Evolutionary conservation across 2,329 filamentous ascomycete genomes (phyloP).

Genomic region (Exophiala bonariae): DNA sequence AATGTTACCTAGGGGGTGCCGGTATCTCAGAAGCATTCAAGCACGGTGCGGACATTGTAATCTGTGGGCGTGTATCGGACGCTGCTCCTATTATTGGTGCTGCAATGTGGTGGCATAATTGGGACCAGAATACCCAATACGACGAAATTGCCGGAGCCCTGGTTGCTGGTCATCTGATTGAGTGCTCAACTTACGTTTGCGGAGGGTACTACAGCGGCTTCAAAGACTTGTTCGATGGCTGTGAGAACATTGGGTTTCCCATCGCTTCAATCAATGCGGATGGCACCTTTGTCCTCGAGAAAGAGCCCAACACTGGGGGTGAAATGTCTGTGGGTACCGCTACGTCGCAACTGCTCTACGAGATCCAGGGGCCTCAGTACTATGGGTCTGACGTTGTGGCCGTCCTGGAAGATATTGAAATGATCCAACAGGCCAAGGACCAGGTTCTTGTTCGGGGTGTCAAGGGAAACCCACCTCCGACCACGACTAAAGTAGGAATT

Average conservation of each 20-base stretch:
- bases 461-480: slow-evolving; percentile 41
- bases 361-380: slow-evolving; percentile 47
- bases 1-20: slow-evolving; percentile 32
- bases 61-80: slow-evolving; percentile 45
- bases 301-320: slow-evolving; percentile 23
- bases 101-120: slow-evolving; percentile 56
- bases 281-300: slow-evolving; percentile 24
- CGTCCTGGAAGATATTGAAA: slow-evolving; percentile 40
- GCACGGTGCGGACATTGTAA: slow-evolving; percentile 40
- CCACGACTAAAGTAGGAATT: slow-evolving; percentile 47
- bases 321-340: slow-evolving; percentile 24
- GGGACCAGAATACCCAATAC: slow-evolving; percentile 44
- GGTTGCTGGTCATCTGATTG: slow-evolving; percentile 53
- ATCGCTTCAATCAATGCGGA: slow-evolving; percentile 27
- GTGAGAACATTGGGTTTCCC: slow-evolving; percentile 27
- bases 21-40: slow-evolving; percentile 36
- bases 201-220: slow-evolving; percentile 57
- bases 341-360: slow-evolving; percentile 31
- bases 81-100: slow-evolving; percentile 56
- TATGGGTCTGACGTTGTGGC: slow-evolving; percentile 52
- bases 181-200: slow-evolving; percentile 55
- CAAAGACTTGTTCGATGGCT: slow-evolving; percentile 11
- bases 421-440: slow-evolving; percentile 44
- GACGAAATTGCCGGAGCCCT: slow-evolving; percentile 52
- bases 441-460: slow-evolving; percentile 45